Percentiles rank a stretch among this genome's conserved stretches.
phyloP scores from a whole-genome alignment of 768 basidiomycete species.

The Auricularia sp. region DNA sequence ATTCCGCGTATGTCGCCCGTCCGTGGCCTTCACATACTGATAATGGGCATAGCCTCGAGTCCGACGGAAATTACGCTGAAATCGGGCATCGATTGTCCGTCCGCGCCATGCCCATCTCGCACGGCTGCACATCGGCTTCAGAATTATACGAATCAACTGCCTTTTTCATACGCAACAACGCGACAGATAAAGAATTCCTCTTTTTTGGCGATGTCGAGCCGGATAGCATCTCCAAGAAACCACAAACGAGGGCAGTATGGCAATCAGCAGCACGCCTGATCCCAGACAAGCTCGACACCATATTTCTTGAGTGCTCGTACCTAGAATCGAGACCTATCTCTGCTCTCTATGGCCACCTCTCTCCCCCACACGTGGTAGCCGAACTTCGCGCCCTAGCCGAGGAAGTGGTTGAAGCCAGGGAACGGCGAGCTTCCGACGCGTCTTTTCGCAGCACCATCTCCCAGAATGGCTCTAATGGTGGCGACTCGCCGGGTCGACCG shows the following conservation, averaged over 20 bases:
- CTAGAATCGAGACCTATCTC: slow-evolving; percentile 59
- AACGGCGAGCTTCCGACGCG: background rate
- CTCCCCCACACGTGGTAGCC: slow-evolving; percentile 63
- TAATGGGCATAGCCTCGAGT: slow-evolving; percentile 31
- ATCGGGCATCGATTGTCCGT: slow-evolving; percentile 52
- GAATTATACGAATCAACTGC: slow-evolving; percentile 67
- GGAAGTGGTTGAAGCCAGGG: slow-evolving; percentile 40
- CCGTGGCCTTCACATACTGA: background rate
- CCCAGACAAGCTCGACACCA: slow-evolving; percentile 51
- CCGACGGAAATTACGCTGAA: slow-evolving; percentile 42
- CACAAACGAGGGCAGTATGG: slow-evolving; percentile 69
- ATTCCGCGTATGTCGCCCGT: slow-evolving; percentile 43
- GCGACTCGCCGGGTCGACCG: background rate
- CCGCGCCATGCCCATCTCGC: slow-evolving; percentile 58
- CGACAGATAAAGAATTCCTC: slow-evolving; percentile 58
- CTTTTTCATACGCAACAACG: slow-evolving; percentile 65
- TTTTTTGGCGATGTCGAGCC: slow-evolving; percentile 96
- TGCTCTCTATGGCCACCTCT: slow-evolving; percentile 77
- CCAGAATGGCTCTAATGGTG: background rate
- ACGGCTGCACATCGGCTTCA: slow-evolving; percentile 47
- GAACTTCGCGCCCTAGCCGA: slow-evolving; percentile 65
- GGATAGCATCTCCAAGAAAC: slow-evolving; percentile 54
- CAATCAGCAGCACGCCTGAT: slow-evolving; percentile 66
- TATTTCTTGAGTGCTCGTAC: slow-evolving; percentile 95
- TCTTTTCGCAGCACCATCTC: background rate